These are phyloP conservation scores for Trametopsis cervina DNA, from an alignment of 768 basidiomycete genomes.

Conservation along the genomic window DNA sequence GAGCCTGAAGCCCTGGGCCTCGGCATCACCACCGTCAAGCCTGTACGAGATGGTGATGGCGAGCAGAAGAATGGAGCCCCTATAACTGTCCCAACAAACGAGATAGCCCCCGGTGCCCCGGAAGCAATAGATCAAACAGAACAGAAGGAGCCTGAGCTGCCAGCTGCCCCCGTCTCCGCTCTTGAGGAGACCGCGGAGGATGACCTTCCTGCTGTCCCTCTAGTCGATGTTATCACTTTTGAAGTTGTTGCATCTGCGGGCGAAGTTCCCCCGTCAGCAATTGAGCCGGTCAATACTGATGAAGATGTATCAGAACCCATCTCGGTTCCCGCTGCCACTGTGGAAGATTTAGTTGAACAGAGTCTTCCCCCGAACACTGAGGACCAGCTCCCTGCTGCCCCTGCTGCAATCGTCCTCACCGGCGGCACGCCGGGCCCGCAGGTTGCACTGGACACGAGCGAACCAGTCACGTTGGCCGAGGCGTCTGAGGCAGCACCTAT, in stretches of 20 bases:
- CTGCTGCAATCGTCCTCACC: conserved; percentile 23
- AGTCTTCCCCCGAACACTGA: conserved; percentile 1
- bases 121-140: neutral
- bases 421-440: conserved; percentile 25
- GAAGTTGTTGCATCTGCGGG: conserved; percentile 12
- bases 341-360: neutral
- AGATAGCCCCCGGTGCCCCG: neutral
- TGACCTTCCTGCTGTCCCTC: conserved; percentile 14
- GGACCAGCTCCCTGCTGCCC: conserved; percentile 23
- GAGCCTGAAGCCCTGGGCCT: neutral
- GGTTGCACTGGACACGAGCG: conserved; percentile 24
- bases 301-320: conserved; percentile 16
- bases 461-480: conserved; percentile 20
- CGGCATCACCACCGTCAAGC: neutral
- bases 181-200: conserved; percentile 5
- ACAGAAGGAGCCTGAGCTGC: conserved; percentile 1
- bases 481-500: conserved; percentile 9
- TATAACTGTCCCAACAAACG: conserved; percentile 13
- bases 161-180: conserved; percentile 1
- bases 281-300: conserved; percentile 12
- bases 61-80: conserved; percentile 26
- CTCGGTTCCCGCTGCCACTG: neutral
- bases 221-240: conserved; percentile 11
- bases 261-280: conserved; percentile 9
- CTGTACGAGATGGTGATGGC: neutral